These are phyloP conservation scores for Cryptosporidium meleagridis DNA, from an alignment of 169 alveolate species.

Conservation along the genomic window DNA sequence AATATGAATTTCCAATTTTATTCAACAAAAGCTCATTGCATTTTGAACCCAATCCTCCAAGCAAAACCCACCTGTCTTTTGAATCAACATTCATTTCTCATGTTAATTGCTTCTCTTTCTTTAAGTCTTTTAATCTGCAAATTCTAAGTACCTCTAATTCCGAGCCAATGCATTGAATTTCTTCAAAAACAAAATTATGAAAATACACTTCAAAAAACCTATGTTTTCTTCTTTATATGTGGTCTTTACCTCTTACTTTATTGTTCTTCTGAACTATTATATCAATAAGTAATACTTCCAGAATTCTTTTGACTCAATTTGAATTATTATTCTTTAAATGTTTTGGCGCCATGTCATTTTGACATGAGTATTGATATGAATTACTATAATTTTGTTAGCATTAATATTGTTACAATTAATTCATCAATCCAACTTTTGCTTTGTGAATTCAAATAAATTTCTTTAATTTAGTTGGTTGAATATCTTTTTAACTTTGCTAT, in stretches of 20 bases:
- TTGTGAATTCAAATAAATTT: too few species aligned
- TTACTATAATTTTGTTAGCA: not conserved
- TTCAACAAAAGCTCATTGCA: not conserved
- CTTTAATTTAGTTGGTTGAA: not conserved
- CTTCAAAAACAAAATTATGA: not conserved
- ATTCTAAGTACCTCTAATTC: not conserved
- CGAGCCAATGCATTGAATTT: not conserved
- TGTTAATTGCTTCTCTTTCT: not conserved
- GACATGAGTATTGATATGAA: not conserved
- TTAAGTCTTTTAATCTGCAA: too few species aligned
- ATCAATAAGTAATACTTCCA: too few species aligned
- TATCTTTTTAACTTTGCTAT: too few species aligned
- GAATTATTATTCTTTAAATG: too few species aligned
- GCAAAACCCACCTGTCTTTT: slow-evolving; percentile 52
- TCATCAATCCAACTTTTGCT: not conserved
- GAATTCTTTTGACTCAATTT: not conserved
- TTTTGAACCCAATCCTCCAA: slow-evolving; percentile 17
- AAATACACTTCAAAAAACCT: too few species aligned
- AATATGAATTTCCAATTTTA: not conserved
- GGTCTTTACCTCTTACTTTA: too few species aligned
- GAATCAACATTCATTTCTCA: slow-evolving; percentile 6
- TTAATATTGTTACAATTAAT: too few species aligned
- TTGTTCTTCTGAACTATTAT: too few species aligned
- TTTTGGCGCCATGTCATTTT: slow-evolving; percentile 15
- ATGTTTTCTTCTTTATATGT: too few species aligned